Conservation (phyloP, 129 eudicot species). For the Helichrysum umbraculigerum region DNA sequence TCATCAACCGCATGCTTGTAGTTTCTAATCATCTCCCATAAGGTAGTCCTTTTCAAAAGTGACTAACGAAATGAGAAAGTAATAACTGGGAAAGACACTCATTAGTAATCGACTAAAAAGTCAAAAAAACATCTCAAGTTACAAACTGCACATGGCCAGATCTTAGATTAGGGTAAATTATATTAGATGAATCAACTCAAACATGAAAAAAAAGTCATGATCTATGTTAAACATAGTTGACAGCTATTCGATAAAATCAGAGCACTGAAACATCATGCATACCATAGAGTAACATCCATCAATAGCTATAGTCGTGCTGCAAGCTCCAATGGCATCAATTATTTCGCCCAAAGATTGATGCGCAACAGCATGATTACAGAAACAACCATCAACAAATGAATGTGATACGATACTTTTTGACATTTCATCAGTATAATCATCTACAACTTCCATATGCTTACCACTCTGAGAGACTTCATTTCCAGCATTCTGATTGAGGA, state of each 20-base stretch:
- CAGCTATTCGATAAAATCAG: constrained; percentile 1
- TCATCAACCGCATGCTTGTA: constrained; percentile 77
- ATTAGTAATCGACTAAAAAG: background rate
- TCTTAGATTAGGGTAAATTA: background rate
- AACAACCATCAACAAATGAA: constrained; percentile 86
- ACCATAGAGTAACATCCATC: constrained; percentile 82
- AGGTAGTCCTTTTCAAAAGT: constrained; percentile 85
- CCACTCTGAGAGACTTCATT: constrained; percentile 83
- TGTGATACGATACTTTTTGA: constrained; percentile 73
- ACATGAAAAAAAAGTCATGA: constrained; percentile 5
- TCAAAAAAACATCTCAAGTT: background rate
- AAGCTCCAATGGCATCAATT: constrained; percentile 90
- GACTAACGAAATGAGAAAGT: constrained; percentile 68
- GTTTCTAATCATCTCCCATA: constrained; percentile 91
- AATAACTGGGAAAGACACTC: background rate
- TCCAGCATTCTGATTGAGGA: constrained; percentile 66
- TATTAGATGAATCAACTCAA: constrained; percentile 2
- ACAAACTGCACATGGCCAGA: background rate
- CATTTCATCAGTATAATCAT: constrained; percentile 81
- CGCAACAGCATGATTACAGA: constrained; percentile 98
- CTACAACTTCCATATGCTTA: constrained; percentile 73
- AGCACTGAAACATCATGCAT: constrained; percentile 20
- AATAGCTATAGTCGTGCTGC: constrained; percentile 87
- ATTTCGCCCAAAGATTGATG: constrained; percentile 79
- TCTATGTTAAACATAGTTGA: background rate